These are phyloP conservation scores for Trichosphaerium sp. DNA, from an alignment of 78 protist species.

Conservation along the genomic window DNA sequence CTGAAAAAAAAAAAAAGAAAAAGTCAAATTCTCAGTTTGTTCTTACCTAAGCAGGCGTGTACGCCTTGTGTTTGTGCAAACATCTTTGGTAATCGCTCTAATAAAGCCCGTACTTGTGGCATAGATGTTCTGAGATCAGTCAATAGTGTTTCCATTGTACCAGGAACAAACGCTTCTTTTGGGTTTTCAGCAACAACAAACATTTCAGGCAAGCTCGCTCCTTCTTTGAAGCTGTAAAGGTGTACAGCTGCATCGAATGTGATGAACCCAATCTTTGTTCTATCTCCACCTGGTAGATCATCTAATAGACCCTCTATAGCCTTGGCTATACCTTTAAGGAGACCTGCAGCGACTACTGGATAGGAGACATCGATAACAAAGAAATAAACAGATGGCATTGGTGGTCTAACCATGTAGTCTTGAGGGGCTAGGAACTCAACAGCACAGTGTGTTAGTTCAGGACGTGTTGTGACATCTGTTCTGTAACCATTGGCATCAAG, in stretches of 20 bases:
- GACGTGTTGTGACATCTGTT: slow-evolving; percentile 34
- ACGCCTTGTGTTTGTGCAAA: slow-evolving; percentile 6
- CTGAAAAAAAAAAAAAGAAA: too few relatives aligned
- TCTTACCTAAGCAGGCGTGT: too few relatives aligned
- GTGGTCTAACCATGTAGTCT: slow-evolving; percentile 62
- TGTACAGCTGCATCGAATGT: slow-evolving; percentile 48
- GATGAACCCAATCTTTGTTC: slow-evolving; percentile 45
- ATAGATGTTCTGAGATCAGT: too few relatives aligned
- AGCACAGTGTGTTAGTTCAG: slow-evolving; percentile 43
- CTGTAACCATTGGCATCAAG: slow-evolving; percentile 45
- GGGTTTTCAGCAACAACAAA: slow-evolving; percentile 34
- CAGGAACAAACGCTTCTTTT: too few relatives aligned
- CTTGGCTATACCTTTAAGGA: slow-evolving; percentile 33
- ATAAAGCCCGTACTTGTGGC: too few relatives aligned
- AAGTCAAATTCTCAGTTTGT: too few relatives aligned
- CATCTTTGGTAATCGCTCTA: slow-evolving; percentile 17
- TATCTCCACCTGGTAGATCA: slow-evolving; percentile 17
- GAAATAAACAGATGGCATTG: slow-evolving; percentile 65
- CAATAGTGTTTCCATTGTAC: too few relatives aligned
- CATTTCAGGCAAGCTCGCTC: slow-evolving; percentile 27
- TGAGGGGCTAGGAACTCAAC: slow-evolving; percentile 68
- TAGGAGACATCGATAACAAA: slow-evolving; percentile 72
- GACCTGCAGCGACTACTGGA: slow-evolving; percentile 36
- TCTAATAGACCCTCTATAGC: slow-evolving; percentile 37
- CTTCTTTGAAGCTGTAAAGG: slow-evolving; percentile 24